Evolutionary conservation across 208 protist genomes (phyloP), one percentile per base, ranked within the genome.

Genomic region (Wallacemonas sp.): DNA sequence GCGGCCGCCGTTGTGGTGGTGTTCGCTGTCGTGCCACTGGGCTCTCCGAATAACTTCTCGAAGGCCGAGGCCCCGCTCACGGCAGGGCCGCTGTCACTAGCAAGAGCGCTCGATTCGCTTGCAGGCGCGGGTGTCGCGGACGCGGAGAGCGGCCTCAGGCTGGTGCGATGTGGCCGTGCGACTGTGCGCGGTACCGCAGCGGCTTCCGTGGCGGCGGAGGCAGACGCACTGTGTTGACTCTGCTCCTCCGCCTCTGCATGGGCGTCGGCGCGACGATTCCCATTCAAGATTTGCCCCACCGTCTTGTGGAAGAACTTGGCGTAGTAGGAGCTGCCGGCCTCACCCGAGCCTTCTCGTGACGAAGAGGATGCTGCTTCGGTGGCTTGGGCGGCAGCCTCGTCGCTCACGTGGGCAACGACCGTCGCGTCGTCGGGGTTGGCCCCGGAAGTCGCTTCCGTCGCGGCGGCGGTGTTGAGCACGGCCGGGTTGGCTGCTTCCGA

Each of bases 301-400:
- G 79, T 83, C 22, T 63, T 72, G 55, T 73, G 71, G 66, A 89
- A 89, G 64, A 89, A 82, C 57, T 89, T 89, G 2, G 76, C 70
- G 73, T 85, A 89, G 67, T 85, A 85, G 37, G 82, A 85, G 38
- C 69, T n/a, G 26, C 30, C 50, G n/a, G 9, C n/a, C n/a, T n/a
- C n/a, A n/a, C n/a, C n/a, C n/a, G n/a, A n/a, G n/a, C n/a, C n/a
- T n/a, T n/a, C n/a, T n/a, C n/a, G n/a, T n/a, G n/a, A n/a, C n/a
- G n/a, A n/a, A n/a, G n/a, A n/a, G n/a, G n/a, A n/a, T n/a, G n/a
- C n/a, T n/a, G n/a, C n/a, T n/a, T n/a, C n/a, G n/a, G n/a, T n/a
- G n/a, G n/a, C n/a, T n/a, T n/a, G n/a, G n/a, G n/a, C n/a, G n/a
- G n/a, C n/a, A 62, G 70, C 22, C 67, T 71, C 45, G 70, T 62